Conservation (phyloP, 495 filamentous ascomycete genomes). For the Hyaloscypha variabilis region DNA sequence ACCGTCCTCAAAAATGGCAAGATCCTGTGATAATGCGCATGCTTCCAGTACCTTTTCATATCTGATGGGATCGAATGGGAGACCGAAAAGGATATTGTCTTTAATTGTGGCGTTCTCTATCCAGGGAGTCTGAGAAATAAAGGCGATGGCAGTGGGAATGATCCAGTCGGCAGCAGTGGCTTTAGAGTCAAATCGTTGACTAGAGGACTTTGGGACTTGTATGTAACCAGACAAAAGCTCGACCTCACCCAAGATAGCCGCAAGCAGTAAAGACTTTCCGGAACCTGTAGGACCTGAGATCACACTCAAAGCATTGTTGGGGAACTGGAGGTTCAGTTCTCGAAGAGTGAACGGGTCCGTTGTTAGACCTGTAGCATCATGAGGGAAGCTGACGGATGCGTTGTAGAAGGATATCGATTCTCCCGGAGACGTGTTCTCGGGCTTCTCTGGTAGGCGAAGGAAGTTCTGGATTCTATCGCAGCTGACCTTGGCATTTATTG, state of each 20-base stretch:
- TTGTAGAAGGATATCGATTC: constrained; percentile 19
- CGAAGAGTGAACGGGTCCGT: background rate
- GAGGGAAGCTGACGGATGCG: constrained; percentile 25
- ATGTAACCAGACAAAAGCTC: constrained; percentile 49
- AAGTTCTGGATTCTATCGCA: constrained; percentile 14
- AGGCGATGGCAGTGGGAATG: constrained; percentile 44
- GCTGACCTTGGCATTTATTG: constrained; percentile 9
- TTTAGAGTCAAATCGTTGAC: constrained; percentile 41
- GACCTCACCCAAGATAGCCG: constrained; percentile 57
- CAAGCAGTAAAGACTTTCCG: constrained; percentile 58
- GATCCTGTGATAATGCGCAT: constrained; percentile 65
- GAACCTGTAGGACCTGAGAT: constrained; percentile 54
- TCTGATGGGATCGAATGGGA: constrained; percentile 44
- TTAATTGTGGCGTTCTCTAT: constrained; percentile 53
- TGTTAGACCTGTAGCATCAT: background rate
- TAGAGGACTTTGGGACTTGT: constrained; percentile 41
- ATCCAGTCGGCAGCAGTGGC: constrained; percentile 55
- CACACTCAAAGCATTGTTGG: constrained; percentile 13
- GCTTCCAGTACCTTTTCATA: constrained; percentile 60
- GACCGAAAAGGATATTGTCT: constrained; percentile 60
- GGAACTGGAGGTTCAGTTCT: constrained; percentile 33
- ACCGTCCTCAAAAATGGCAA: constrained; percentile 63
- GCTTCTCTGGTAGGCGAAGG: constrained; percentile 8
- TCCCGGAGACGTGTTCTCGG: background rate
- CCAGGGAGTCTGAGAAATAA: constrained; percentile 55